Evolutionary conservation across 352 stramenopile species (phyloP), one percentile per base, ranked within the genome.

Genomic region (Pythium sukuiense): DNA sequence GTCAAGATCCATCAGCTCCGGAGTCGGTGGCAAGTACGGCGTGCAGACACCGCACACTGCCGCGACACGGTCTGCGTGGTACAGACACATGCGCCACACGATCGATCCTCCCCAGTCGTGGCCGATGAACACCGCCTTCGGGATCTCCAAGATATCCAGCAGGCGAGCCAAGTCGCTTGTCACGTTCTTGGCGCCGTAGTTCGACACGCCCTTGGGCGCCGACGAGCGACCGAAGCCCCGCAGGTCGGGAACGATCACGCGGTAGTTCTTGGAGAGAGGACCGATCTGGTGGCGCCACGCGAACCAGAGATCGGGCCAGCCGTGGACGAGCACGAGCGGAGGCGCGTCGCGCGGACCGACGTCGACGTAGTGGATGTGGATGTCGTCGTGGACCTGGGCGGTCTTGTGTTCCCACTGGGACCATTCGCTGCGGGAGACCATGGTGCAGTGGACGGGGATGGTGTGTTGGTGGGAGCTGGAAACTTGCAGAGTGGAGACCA

Each of bases 101-200:
- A 81, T 73, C 14, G 66, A 64, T n/a, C 81, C 84, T 58, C 84
- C 84, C 84, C 84, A 92, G 58, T 92, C 81, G 63, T 92, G 84
- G 37, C 84, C 84, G 35, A 88, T 74, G 41, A 93, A 63, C 33
- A 69, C 62, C 14, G 62, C 62, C 46, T 63, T 62, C 0, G 18
- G 37, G 35, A 69, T 69, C 26, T 69, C 62, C 13, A 69, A 46
- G 6, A 59, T 46, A 13, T 69, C 63, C 3, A 87, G 72, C 11
- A 87, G 56, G 4, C 63, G 61, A 0, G 72, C 67, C 9, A 85
- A 18, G 32, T 87, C 79, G 7, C 69, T 66, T 49, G 74, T 69
- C 68, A 81, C 68, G 45, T 76, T 81, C 72, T 85, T 85, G 64
- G 60, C 66, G 45, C 79, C 79, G 60, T 87, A 87, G 2, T 70